These are phyloP conservation scores for Yarrowia galli DNA, from an alignment of 1,139 yeast species.

Conservation along the genomic window DNA sequence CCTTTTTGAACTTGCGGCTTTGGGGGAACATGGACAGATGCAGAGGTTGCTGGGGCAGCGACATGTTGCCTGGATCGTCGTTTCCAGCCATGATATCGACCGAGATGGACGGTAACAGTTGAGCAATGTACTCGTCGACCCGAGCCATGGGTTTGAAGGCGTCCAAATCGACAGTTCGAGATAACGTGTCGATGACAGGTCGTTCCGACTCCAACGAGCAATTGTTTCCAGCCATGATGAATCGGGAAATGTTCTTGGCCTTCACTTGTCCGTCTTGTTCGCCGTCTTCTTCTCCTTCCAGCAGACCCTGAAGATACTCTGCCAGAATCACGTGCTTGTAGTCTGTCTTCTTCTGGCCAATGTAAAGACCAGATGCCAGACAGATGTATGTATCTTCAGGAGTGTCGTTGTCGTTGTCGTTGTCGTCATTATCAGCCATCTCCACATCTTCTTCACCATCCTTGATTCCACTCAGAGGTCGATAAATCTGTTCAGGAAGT, in stretches of 20 bases:
- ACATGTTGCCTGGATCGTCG: constrained; percentile 79
- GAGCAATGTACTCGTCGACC: constrained; percentile 66
- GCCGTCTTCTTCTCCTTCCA: constrained; percentile 51
- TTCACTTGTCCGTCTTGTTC: background rate
- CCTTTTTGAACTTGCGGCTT: constrained; percentile 50
- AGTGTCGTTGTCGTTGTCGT: background rate
- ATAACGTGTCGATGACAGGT: constrained; percentile 41
- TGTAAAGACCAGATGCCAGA: constrained; percentile 74
- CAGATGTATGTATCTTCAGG: constrained; percentile 56
- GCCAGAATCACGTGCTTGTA: constrained; percentile 65
- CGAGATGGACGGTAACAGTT: constrained; percentile 66
- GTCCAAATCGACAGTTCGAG: constrained; percentile 40
- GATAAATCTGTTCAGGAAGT: constrained; percentile 54
- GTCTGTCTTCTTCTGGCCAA: constrained; percentile 57
- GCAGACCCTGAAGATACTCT: constrained; percentile 75
- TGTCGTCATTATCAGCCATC: background rate
- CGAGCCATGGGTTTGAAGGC: constrained; percentile 47
- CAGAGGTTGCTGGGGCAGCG: constrained; percentile 89
- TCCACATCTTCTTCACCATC: background rate
- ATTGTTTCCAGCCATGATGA: constrained; percentile 81
- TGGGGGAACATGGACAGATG: constrained; percentile 73
- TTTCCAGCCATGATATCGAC: constrained; percentile 85
- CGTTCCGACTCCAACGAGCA: constrained; percentile 53
- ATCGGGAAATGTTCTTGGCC: constrained; percentile 56
- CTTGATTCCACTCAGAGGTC: background rate